Percentiles rank a stretch among this genome's conserved stretches.
These are phyloP conservation scores for Claviceps monticola DNA, from an alignment of 2,329 filamentous ascomycete genomes.

Conservation along the genomic window DNA sequence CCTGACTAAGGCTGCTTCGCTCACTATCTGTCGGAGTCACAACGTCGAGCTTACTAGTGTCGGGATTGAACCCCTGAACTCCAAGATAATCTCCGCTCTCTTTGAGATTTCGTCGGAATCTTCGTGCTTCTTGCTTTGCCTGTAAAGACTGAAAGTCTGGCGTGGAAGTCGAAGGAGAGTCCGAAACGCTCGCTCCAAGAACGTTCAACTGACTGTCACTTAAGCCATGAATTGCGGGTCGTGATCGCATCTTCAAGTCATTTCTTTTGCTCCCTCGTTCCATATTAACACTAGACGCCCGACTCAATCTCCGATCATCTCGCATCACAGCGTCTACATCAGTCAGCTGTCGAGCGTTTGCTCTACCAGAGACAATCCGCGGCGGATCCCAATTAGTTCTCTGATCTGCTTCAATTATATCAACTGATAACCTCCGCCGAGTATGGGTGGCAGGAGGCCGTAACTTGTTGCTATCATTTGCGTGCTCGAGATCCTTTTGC, in stretches of 20 bases:
- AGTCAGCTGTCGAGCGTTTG: background rate
- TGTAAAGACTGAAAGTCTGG: slow-evolving; percentile 8
- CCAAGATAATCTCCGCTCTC: slow-evolving; percentile 45
- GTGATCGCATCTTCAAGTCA: background rate
- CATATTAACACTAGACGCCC: slow-evolving; percentile 4
- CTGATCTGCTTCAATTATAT: slow-evolving; percentile 16
- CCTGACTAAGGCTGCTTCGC: slow-evolving; percentile 19
- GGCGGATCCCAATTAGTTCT: slow-evolving; percentile 24
- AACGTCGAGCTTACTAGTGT: slow-evolving; percentile 38
- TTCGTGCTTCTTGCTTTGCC: slow-evolving; percentile 18
- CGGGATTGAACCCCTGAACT: slow-evolving; percentile 43
- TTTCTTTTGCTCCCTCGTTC: slow-evolving; percentile 6
- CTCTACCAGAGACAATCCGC: slow-evolving; percentile 11
- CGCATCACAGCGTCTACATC: background rate
- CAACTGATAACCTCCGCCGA: slow-evolving; percentile 8
- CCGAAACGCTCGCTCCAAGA: background rate
- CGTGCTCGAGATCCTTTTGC: slow-evolving; percentile 6
- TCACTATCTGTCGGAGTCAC: slow-evolving; percentile 36
- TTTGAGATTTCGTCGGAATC: slow-evolving; percentile 31
- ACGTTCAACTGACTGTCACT: background rate
- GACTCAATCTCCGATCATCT: slow-evolving; percentile 10
- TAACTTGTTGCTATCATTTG: background rate
- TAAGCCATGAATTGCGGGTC: background rate
- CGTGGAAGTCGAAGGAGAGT: background rate
- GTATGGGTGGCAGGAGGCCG: slow-evolving; percentile 5